Evolutionary conservation across 148 eudicot genomes (phyloP).

Genomic region (Simmondsia chinensis): DNA sequence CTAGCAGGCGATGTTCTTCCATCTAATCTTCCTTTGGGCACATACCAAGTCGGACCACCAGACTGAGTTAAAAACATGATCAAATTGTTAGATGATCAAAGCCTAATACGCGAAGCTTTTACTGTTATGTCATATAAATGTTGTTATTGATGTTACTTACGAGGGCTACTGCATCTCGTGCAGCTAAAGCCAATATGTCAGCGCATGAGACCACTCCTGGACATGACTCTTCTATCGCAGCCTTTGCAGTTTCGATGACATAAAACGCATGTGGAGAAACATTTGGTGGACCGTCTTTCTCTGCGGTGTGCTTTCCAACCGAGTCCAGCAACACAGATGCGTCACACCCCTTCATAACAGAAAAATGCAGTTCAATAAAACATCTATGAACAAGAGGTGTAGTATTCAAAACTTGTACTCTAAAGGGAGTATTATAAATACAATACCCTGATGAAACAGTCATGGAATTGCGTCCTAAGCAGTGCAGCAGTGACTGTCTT

Average conservation of each 20-base stretch:
- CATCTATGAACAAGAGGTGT: too few relatives aligned
- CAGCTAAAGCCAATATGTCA: constrained; percentile 79
- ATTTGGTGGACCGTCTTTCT: constrained; percentile 66
- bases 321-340: constrained; percentile 73
- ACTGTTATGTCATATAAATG: not conserved
- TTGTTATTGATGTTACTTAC: constrained; percentile 25
- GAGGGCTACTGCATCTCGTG: constrained; percentile 68
- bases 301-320: constrained; percentile 42
- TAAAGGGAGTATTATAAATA: too few relatives aligned
- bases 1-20: constrained; percentile 78
- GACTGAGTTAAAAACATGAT: constrained; percentile 23
- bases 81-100: not conserved
- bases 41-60: constrained; percentile 86
- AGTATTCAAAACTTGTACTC: too few relatives aligned
- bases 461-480: constrained; percentile 89
- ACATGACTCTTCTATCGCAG: constrained; percentile 51
- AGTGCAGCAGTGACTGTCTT: constrained; percentile 69
- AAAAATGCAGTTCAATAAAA: too few relatives aligned
- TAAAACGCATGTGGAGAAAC: constrained; percentile 64
- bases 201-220: constrained; percentile 92
- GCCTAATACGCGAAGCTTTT: not conserved
- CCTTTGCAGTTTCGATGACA: constrained; percentile 71
- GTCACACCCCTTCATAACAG: constrained; percentile 63
- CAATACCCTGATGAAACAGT: constrained; percentile 77
- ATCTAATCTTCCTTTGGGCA: constrained; percentile 87